Evolutionary conservation across 441 rosid species (phyloP), one percentile per base, ranked within the genome.

Genomic region (Biscutella laevigata): DNA sequence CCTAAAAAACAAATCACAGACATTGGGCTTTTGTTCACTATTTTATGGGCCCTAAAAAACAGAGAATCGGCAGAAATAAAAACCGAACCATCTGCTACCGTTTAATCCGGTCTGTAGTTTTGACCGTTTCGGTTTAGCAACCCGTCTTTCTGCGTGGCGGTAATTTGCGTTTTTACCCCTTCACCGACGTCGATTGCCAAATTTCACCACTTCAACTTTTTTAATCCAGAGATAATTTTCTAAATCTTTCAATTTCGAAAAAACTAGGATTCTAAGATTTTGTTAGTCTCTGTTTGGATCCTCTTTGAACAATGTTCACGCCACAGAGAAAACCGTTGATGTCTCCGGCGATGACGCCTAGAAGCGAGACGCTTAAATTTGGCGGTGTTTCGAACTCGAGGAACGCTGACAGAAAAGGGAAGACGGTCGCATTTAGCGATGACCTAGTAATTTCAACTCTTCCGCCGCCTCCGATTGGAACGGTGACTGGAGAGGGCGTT

Each of bases 381-480:
- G 71, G 71, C 20, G 71, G 62, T 22, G 57, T 59, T 30, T 16
- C 73, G 12, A 73, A 53, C 57, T 62, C 72, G 29, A 68, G 70
- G 34, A 68, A 16, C 48, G 46, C 25, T 3, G 74, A 72, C 27
- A 40, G 58, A 8, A 80, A 81, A 52, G 98, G 95, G n/a, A 90
- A 86, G 55, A 76, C 73, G 21, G 75, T 79, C 54, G 80, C 75
- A 4, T 69, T 78, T 14, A 38, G 41, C 6, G 83, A 78, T 27
- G 81, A 63, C 28, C 61, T 51, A 12, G 42, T 45, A 0, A 32
- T 24, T 42, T 59, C 77, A 28, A 54, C 69, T 12, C 66, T 60
- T 24, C 90, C 83, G 2, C 77, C 81, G 46, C 86, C 84, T 19
- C 84, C 80, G 19, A 64, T 77, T 4, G 74, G 57, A 9, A 79